Conservation (phyloP, 352 stramenopile genomes). For the Phytophthora macrochlamydospora region DNA sequence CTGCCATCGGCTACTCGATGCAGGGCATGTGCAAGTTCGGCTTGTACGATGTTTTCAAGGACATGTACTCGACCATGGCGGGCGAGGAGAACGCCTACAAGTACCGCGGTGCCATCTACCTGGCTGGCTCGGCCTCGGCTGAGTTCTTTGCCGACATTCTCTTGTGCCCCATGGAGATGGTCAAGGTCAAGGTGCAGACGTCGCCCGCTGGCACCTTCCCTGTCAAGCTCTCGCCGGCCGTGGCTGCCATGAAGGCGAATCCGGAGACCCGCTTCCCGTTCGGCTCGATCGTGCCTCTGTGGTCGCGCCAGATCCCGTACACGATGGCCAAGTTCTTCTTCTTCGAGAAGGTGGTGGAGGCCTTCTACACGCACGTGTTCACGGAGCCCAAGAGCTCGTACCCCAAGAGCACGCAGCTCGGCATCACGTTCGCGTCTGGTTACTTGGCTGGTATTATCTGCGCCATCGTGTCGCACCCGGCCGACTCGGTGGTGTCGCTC, state of each 20-base stretch:
- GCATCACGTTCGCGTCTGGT: conserved; percentile 95
- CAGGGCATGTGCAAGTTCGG: conserved; percentile 91
- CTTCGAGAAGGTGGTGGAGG: conserved; percentile 88
- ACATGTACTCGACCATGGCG: conserved; percentile 89
- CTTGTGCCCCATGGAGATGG: conserved; percentile 92
- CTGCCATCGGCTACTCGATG: conserved; percentile 86
- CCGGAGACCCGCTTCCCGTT: conserved; percentile 87
- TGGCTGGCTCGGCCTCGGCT: conserved; percentile 88
- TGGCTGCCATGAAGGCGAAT: conserved; percentile 82
- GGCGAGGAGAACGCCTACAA: conserved; percentile 89
- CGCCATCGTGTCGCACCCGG: conserved; percentile 98
- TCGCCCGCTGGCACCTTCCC: conserved; percentile 84
- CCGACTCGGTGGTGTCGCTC: conserved; percentile 98
- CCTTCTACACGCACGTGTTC: conserved; percentile 83
- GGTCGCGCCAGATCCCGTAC: conserved; percentile 95
- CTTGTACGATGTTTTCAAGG: conserved; percentile 94
- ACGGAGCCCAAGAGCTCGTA: conserved; percentile 88
- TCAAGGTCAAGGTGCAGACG: conserved; percentile 93
- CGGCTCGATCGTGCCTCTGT: conserved; percentile 84
- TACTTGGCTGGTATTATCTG: conserved; percentile 98
- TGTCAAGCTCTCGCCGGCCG: conserved; percentile 71
- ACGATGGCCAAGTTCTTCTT: conserved; percentile 99
- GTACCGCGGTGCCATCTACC: conserved; percentile 89
- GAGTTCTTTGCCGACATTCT: conserved; percentile 92
- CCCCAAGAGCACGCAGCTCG: conserved; percentile 91